These are phyloP conservation scores for Trichophyton simii DNA, from an alignment of 2,329 filamentous ascomycete genomes.

Conservation along the genomic window DNA sequence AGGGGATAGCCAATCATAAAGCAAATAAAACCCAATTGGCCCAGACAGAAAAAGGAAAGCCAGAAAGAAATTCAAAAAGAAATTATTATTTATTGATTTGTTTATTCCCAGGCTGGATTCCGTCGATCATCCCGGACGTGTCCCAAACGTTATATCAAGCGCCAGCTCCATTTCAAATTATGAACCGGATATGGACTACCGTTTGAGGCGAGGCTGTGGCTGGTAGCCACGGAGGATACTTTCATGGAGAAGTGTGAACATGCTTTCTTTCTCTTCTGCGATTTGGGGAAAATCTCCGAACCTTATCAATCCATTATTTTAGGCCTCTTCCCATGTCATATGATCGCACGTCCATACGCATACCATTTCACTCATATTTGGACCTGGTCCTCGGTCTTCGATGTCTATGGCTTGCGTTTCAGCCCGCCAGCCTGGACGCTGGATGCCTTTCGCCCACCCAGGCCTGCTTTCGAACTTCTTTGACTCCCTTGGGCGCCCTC, in stretches of 20 bases:
- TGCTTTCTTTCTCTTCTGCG: neutral
- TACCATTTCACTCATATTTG: neutral
- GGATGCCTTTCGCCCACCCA: neutral
- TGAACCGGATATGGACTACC: neutral
- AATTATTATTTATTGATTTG: constrained; percentile 3
- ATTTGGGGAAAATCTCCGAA: constrained; percentile 2
- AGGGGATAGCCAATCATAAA: neutral
- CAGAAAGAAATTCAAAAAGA: neutral
- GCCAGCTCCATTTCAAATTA: constrained; percentile 2
- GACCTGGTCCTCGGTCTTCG: neutral
- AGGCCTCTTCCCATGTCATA: neutral
- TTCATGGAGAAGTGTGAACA: neutral
- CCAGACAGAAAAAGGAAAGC: neutral
- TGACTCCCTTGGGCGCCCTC: neutral
- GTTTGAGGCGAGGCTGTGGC: neutral
- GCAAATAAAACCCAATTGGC: constrained; percentile 1
- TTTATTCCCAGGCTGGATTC: neutral
- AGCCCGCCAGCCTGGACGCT: neutral
- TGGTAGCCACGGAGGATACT: neutral
- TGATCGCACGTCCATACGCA: neutral
- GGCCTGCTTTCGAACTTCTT: neutral
- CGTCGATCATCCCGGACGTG: constrained; percentile 4
- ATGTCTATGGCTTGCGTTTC: neutral
- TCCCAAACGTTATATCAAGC: constrained; percentile 3
- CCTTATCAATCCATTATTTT: neutral